Evolutionary conservation across 495 filamentous ascomycete genomes (phyloP), one percentile per base, ranked within the genome.

Genomic region (Copromyces sp.): DNA sequence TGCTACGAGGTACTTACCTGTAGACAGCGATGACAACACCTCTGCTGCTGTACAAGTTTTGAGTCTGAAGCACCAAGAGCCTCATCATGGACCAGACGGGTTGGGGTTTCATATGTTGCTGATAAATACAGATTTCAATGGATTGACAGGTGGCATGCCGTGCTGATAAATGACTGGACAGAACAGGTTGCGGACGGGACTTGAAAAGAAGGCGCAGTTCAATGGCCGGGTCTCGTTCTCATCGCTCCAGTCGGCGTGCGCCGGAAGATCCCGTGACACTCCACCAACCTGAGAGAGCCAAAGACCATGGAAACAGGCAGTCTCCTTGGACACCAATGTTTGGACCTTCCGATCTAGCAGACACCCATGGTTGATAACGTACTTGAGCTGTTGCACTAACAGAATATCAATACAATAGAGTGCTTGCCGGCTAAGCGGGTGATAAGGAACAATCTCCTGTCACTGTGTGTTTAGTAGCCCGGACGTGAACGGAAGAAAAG

Each of bases 181-280:
- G 53, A 65, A 59, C 47, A 24, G 20, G 24, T 4, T 12, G 44
- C 9, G 44, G 44, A 47, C 11, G 20, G 45, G 14, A 35, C 53
- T 61, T 61, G 24, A 16, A 61, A 61, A 61, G 53, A 61, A 61
- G 53, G 53, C 53, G 53, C 53, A 61, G 53, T 61, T 61, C 53
- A 32, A 32, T 29, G 45, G 45, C 29, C 24, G 47, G 24, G 47
- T 29, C 53, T 61, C 14, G 53, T 61, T 61, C 29, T 65, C 29
- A 35, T 65, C 29, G 53, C 53, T 65, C 53, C 53, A 32, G 53
- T 65, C 53, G 53, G 53, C 53, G 53, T 65, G 70, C 70, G 68
- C 69, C 69, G 69, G 72, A 73, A 73, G 29, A 69, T 71, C 72
- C 72, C 72, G 72, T 73, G 69, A 73, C 72, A 17, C 35, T 65